Base-by-base conservation (phyloP, 192 early-diverging fungal species). In the Lobosporangium transversale region DNA sequence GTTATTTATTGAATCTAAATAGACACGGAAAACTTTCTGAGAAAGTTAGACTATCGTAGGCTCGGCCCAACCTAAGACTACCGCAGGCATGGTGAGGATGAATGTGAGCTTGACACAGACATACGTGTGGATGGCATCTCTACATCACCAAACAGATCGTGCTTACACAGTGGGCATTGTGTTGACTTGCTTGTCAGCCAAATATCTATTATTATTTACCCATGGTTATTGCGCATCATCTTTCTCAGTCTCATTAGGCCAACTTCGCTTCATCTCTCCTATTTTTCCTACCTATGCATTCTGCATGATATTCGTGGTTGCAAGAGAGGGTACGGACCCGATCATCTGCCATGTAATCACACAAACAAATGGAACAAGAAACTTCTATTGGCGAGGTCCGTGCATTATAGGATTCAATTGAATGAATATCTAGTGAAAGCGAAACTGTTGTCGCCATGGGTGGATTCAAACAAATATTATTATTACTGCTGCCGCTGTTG, bases 121-220 rank as follows among this genome's bases (percentile, higher is more conserved):
- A n/a, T n/a, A n/a, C n/a, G n/a, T n/a, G n/a, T n/a, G n/a, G n/a
- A n/a, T n/a, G n/a, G n/a, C n/a, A n/a, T n/a, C n/a, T n/a, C n/a
- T n/a, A n/a, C n/a, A n/a, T n/a, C n/a, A n/a, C n/a, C n/a, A n/a
- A n/a, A 14, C 15, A 67, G 33, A 40, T 67, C 54, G 47, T 29
- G 65, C 47, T 79, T 79, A 33, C 76, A 79, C 33, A 79, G 52
- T 11, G 76, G 76, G 37, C 76, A 79, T 7, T 58, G 57, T 24
- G 63, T 69, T 31, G 63, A 67, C 57, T 69, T 79, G 61, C 47
- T 43, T 2, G 49, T 79, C 36, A 79, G 58, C 76, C 76, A 79
- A 29, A 68, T 52, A 37, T 75, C 62, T 65, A 48, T 11, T 21
- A 21, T 8, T 4, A 51, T 27, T 17, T 21, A 33, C 11, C 30